Evolutionary conservation across 2,329 filamentous ascomycete genomes (phyloP).

Genomic region (Diaporthe aspalathi): DNA sequence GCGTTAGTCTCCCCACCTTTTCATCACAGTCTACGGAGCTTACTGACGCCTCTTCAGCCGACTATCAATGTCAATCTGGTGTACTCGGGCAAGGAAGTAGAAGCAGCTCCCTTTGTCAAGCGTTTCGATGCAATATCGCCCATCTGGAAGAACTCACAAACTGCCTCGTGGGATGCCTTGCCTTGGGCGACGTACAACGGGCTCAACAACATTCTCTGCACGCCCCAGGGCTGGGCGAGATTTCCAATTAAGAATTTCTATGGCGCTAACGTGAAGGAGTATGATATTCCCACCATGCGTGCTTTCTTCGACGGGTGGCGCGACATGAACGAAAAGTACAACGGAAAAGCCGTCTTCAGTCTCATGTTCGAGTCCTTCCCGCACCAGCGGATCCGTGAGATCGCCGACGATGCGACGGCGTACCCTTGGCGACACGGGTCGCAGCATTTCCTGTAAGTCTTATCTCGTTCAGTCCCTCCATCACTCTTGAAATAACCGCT

Average conservation of each 20-base stretch:
- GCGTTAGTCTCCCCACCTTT: neutral
- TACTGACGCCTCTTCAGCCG: neutral
- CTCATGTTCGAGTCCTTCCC: neutral
- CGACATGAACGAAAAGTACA: conserved; percentile 1
- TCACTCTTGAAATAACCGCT: too few species aligned
- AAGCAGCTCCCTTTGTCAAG: neutral
- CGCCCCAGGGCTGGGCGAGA: neutral
- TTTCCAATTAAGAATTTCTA: neutral
- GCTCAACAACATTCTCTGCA: neutral
- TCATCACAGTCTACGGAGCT: too few species aligned
- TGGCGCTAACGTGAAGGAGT: neutral
- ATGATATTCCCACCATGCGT: neutral
- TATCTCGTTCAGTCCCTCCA: neutral
- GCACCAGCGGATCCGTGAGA: neutral
- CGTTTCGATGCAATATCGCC: neutral
- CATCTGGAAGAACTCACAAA: neutral
- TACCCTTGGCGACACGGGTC: neutral
- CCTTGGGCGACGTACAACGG: neutral
- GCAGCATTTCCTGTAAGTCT: neutral
- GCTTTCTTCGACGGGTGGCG: neutral
- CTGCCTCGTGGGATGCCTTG: neutral
- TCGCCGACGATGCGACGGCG: neutral
- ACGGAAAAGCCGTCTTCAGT: neutral
- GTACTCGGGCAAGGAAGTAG: neutral
- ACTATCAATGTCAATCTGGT: neutral